A percentile compares a stretch with the other conserved stretches of the same genome.
phyloP scores from a whole-genome alignment of 2,329 filamentous ascomycete genomes.

The Cladosporium sp. region DNA sequence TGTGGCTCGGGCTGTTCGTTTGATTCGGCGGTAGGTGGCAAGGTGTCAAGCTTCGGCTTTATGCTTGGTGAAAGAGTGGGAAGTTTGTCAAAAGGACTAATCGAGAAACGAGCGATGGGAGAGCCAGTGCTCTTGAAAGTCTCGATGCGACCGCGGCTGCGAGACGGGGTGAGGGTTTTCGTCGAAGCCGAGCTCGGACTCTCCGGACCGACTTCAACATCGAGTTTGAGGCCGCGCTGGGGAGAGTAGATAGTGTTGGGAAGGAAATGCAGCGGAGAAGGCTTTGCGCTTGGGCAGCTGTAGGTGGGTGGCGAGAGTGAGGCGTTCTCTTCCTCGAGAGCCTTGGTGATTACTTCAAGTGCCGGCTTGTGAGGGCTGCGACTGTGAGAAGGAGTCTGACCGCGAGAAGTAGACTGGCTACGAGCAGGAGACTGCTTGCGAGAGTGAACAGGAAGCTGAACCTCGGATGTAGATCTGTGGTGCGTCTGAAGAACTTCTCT shows the following conservation, averaged over 20 bases:
- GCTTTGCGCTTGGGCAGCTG: slow-evolving; percentile 33
- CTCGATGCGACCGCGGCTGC: slow-evolving; percentile 13
- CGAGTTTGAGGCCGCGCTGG: slow-evolving; percentile 19
- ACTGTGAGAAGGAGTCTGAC: neutral
- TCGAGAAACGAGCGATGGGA: neutral
- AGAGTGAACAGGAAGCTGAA: slow-evolving; percentile 20
- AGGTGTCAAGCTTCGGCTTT: neutral
- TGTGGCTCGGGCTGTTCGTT: neutral
- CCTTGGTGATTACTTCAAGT: neutral
- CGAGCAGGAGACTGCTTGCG: slow-evolving; percentile 24
- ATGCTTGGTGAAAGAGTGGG: neutral
- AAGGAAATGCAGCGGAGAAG: slow-evolving; percentile 33
- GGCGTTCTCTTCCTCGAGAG: slow-evolving; percentile 19
- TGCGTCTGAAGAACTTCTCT: neutral
- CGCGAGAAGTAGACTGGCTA: neutral
- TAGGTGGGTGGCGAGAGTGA: slow-evolving; percentile 26
- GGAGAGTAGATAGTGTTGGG: slow-evolving; percentile 29
- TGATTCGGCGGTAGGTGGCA: neutral
- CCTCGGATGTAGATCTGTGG: slow-evolving; percentile 1
- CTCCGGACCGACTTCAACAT: neutral
- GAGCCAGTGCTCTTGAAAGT: slow-evolving; percentile 1
- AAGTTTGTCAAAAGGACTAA: neutral
- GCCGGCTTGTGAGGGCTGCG: neutral
- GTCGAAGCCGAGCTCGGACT: neutral
- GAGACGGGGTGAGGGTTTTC: slow-evolving; percentile 8